Percentiles rank a stretch among this genome's conserved stretches.
Conservation (phyloP, 345 rosid genomes). For the Rhodamnia rubescens region DNA sequence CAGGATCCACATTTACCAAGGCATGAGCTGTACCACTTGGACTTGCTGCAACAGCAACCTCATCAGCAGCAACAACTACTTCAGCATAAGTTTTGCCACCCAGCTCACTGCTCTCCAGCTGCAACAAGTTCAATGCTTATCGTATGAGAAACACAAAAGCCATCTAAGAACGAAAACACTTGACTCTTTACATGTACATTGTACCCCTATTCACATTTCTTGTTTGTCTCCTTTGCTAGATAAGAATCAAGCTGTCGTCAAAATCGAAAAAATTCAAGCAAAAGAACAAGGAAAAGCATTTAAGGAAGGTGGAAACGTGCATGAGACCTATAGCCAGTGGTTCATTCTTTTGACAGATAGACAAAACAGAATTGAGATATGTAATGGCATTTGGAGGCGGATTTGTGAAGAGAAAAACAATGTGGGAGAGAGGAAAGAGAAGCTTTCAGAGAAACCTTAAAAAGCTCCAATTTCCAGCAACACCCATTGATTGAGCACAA, state of each 20-base stretch:
- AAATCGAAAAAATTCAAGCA: not conserved
- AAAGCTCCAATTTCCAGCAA: not conserved
- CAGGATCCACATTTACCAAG: slow-evolving; percentile 46
- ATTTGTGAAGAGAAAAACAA: not conserved
- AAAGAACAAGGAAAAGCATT: not conserved
- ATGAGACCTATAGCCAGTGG: not conserved
- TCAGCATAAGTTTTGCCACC: slow-evolving; percentile 51
- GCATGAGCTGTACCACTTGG: slow-evolving; percentile 74
- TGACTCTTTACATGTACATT: not conserved
- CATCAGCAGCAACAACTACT: slow-evolving; percentile 51
- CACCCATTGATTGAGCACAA: not conserved
- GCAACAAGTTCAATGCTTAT: slow-evolving; percentile 11
- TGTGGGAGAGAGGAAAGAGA: not conserved
- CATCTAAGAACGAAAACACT: not conserved
- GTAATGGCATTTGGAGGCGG: not conserved
- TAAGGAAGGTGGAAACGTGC: not conserved
- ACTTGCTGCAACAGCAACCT: slow-evolving; percentile 77
- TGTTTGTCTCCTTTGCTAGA: not conserved
- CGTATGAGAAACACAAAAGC: not conserved
- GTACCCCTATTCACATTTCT: not conserved
- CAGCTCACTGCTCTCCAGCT: slow-evolving; percentile 60
- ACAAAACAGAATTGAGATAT: not conserved
- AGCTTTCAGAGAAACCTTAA: not conserved
- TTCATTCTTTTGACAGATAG: not conserved
- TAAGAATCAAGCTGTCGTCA: not conserved